phyloP scores from a whole-genome alignment of 148 eudicot species.

The Nepenthes mirabilis region DNA sequence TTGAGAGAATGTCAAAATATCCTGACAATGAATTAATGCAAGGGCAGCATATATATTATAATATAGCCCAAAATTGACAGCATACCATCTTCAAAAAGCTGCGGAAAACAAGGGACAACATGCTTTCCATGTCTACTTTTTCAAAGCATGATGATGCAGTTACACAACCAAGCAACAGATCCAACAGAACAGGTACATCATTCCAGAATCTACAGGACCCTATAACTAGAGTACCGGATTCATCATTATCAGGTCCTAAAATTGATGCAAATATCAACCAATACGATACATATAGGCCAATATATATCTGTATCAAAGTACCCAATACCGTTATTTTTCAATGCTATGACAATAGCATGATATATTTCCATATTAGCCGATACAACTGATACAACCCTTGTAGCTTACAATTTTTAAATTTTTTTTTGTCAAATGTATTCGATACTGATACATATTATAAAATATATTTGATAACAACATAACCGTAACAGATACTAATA shows the following conservation, averaged over 20 bases:
- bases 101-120: conserved; percentile 54
- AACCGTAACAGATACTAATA: too few relatives aligned
- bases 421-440: too few relatives aligned
- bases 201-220: conserved; percentile 51
- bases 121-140: conserved; percentile 68
- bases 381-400: too few relatives aligned
- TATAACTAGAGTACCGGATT: conserved; percentile 66
- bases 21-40: background rate
- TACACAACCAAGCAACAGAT: conserved; percentile 34
- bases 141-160: conserved; percentile 48
- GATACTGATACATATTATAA: too few relatives aligned
- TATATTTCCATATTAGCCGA: too few relatives aligned
- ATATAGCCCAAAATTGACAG: background rate
- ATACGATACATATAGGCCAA: too few relatives aligned
- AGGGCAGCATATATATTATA: background rate
- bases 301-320: too few relatives aligned
- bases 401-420: too few relatives aligned
- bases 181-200: conserved; percentile 39
- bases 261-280: background rate
- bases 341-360: too few relatives aligned
- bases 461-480: too few relatives aligned
- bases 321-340: too few relatives aligned
- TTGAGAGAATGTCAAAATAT: background rate
- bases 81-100: conserved; percentile 37
- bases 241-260: conserved; percentile 38